These are phyloP conservation scores for Aspergillus ibericus DNA, from an alignment of 2,329 filamentous ascomycete genomes.

Conservation along the genomic window DNA sequence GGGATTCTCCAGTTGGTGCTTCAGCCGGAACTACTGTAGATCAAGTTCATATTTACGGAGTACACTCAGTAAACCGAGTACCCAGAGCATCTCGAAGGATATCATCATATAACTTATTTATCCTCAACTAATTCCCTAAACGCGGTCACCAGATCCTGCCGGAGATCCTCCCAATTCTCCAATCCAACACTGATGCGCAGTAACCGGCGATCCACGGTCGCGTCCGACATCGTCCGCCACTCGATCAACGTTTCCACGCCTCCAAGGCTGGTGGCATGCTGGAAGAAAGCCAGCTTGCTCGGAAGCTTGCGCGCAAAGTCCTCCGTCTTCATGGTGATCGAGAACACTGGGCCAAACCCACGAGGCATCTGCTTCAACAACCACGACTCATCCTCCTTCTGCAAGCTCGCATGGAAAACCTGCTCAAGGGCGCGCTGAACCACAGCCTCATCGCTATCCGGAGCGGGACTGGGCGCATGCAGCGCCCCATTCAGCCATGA, in stretches of 20 bases:
- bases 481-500: conserved; percentile 65
- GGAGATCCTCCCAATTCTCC: conserved; percentile 82
- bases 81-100: neutral
- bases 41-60: neutral
- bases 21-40: neutral
- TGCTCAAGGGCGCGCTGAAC: conserved; percentile 59
- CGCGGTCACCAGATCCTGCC: conserved; percentile 68
- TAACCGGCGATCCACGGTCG: conserved; percentile 67
- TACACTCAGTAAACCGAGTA: too few species aligned
- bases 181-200: conserved; percentile 82
- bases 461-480: conserved; percentile 34
- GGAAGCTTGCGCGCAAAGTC: conserved; percentile 68
- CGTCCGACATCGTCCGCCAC: conserved; percentile 90
- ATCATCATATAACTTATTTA: conserved; percentile 1
- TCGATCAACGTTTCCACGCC: conserved; percentile 96
- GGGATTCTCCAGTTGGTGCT: neutral
- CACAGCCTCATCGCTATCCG: conserved; percentile 43
- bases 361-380: conserved; percentile 83
- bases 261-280: conserved; percentile 91
- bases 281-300: conserved; percentile 76
- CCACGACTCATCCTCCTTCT: conserved; percentile 69
- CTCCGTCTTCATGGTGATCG: conserved; percentile 64
- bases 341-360: conserved; percentile 87
- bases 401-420: conserved; percentile 77
- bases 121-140: conserved; percentile 56